Base-by-base conservation (phyloP, 768 basidiomycete genomes). In the Lactarius sanguifluus region DNA sequence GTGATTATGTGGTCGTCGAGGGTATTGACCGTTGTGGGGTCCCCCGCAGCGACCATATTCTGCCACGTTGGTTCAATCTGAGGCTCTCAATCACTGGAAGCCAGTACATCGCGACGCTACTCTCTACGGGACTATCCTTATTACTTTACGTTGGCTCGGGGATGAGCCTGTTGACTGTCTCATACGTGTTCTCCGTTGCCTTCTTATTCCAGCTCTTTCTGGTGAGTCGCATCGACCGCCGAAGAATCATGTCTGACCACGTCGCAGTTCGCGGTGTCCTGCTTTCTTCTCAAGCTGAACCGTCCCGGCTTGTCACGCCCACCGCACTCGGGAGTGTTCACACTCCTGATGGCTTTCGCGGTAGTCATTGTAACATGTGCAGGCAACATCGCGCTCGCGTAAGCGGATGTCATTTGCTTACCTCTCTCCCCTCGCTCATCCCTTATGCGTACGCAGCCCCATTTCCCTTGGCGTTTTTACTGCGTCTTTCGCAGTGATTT, bases 161-260 rank as follows among this genome's bases (percentile, higher is more conserved):
- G 7, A 63, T 71, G 68, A 71, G 59, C 50, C 59, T 71, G 20
- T 59, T 52, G 28, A 69, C 64, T 2, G 65, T 66, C 18, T 71
- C 70, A n/a, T 71, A 66, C 13, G 62, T 69, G 9, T 71, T 71
- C 55, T 71, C 70, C 4, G 55, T 71, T n/a, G 57, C 70, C 4
- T 71, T 71, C 16, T 64, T 71, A 50, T 69, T 66, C n/a, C 64
- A 65, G 20, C 45, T 71, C 15, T 25, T 71, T 40, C 62, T 69
- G 32, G 70, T 71, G 57, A 32, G 68, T 68, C 2, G 34, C 6
- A 23, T 23, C 43, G 32, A 20, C 34, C 43, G 30, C 28, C 45
- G 13, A 25, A 36, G 4, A 8, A 25, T 7, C 6, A 18, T 36
- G 13, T 8, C 25, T 34, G 30, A 59, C 16, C 13, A 15, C 20